phyloP scores from a whole-genome alignment of 176 grass and related monocot genomes.

The Typha latifolia region DNA sequence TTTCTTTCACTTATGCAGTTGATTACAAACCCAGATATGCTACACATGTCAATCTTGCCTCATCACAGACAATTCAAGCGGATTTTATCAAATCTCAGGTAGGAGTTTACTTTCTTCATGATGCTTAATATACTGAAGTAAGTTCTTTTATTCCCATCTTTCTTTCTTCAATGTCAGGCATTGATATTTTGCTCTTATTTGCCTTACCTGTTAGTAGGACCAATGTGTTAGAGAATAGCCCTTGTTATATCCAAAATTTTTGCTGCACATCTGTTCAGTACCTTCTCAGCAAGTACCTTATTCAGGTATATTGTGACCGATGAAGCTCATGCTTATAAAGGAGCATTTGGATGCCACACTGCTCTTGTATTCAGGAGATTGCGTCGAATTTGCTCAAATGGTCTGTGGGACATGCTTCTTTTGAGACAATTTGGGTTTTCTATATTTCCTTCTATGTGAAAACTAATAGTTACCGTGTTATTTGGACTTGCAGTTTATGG shows the following conservation, averaged over 20 bases:
- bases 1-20: conserved; percentile 43
- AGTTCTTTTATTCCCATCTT: conserved; percentile 1
- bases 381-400: conserved; percentile 74
- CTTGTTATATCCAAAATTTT: neutral
- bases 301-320: conserved; percentile 91
- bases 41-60: conserved; percentile 74
- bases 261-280: neutral
- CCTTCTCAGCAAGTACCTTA: conserved; percentile 14
- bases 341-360: conserved; percentile 94
- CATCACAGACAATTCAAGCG: conserved; percentile 55
- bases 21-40: conserved; percentile 98
- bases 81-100: conserved; percentile 81
- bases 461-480: neutral
- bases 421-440: conserved; percentile 13
- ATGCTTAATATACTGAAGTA: conserved; percentile 2
- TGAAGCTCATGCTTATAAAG: conserved; percentile 98
- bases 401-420: conserved; percentile 23
- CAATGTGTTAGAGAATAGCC: neutral
- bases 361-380: conserved; percentile 89
- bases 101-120: conserved; percentile 8
- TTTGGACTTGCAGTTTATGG: conserved; percentile 65
- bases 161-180: neutral
- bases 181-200: neutral
- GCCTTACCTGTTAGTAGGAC: neutral
- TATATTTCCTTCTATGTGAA: neutral